A percentile compares a stretch with the other conserved stretches of the same genome.
Conservation (phyloP, 2,329 filamentous ascomycete genomes). For the Cladosporium sp. region DNA sequence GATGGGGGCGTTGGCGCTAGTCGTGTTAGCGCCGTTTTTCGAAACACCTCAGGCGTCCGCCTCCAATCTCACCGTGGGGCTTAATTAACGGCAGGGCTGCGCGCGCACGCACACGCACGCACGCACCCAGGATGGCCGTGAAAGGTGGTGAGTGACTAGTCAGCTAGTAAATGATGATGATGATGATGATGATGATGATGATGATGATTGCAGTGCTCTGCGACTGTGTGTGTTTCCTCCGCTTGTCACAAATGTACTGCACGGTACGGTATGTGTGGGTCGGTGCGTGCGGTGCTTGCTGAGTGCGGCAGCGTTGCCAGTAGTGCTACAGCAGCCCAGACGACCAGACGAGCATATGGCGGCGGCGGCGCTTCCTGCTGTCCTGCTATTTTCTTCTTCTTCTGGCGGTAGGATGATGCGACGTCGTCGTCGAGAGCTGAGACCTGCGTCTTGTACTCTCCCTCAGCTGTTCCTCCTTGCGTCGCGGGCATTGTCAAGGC, state of each 20-base stretch:
- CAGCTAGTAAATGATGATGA: neutral
- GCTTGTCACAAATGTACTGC: too few species aligned
- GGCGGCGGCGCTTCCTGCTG: neutral
- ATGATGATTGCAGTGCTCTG: neutral
- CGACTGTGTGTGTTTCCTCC: neutral
- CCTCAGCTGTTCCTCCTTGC: constrained; percentile 8
- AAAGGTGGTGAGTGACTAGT: neutral
- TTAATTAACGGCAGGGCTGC: constrained; percentile 10
- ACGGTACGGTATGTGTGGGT: too few species aligned
- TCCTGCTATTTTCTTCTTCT: neutral
- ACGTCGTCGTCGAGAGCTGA: neutral
- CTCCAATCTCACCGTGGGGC: constrained; percentile 11
- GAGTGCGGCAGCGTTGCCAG: neutral
- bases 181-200: neutral
- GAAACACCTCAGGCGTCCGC: constrained; percentile 8
- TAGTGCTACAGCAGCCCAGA: constrained; percentile 2
- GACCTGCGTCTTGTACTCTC: constrained; percentile 12
- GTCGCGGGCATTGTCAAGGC: constrained; percentile 11
- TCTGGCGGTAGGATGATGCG: neutral
- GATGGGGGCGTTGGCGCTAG: constrained; percentile 7
- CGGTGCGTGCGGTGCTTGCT: too few species aligned
- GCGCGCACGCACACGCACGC: too few species aligned
- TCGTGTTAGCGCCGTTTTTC: constrained; percentile 1
- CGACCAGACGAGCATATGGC: neutral
- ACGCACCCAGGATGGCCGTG: constrained; percentile 5